These are phyloP conservation scores for Filobasidium wieringae DNA, from an alignment of 768 basidiomycete genomes.

Conservation along the genomic window DNA sequence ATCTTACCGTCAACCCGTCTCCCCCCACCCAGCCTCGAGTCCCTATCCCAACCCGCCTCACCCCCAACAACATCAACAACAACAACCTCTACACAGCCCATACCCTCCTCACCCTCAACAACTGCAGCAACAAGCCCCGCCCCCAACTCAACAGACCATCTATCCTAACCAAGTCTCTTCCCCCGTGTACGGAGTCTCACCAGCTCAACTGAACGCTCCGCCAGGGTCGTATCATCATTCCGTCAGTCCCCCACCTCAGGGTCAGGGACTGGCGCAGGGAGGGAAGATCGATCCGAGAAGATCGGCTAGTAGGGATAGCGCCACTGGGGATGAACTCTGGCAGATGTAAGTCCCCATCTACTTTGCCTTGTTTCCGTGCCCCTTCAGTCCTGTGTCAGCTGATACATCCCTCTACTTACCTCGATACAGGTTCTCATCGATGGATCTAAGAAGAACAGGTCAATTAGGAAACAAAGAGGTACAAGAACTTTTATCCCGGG, in stretches of 20 bases:
- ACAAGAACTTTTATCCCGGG: slow-evolving; percentile 31
- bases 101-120: slow-evolving; percentile 4
- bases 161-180: too few species aligned
- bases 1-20: background rate
- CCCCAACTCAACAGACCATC: background rate
- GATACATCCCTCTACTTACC: background rate
- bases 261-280: slow-evolving; percentile 1
- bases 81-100: background rate
- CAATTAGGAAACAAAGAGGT: slow-evolving; percentile 33
- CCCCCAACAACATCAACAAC: slow-evolving; percentile 7
- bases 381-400: background rate
- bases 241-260: too few species aligned
- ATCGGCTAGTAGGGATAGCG: background rate
- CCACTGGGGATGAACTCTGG: slow-evolving; percentile 2
- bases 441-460: slow-evolving; percentile 29
- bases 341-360: background rate
- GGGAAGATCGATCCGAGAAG: background rate
- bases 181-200: too few species aligned
- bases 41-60: background rate
- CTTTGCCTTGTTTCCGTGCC: background rate
- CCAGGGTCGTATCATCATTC: too few species aligned
- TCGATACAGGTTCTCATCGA: slow-evolving; percentile 35
- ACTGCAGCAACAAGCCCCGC: slow-evolving; percentile 5
- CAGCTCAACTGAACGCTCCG: too few species aligned
- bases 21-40: background rate